Evolutionary conservation across 2,329 filamentous ascomycete species (phyloP).

Genomic region (Pseudogymnoascus destructans): DNA sequence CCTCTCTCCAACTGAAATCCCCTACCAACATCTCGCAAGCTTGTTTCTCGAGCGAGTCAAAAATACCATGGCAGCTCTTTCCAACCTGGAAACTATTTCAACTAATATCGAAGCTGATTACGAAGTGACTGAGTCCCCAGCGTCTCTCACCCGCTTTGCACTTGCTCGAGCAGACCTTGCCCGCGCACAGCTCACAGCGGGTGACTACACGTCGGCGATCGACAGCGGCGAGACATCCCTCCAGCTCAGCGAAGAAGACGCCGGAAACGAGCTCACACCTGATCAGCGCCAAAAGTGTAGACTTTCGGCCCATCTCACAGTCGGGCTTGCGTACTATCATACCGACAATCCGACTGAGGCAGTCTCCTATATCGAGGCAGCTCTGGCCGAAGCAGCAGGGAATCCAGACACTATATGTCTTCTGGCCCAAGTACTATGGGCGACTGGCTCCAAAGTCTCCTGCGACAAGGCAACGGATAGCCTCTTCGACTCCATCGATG

Average conservation of each 20-base stretch:
- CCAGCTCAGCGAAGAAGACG: conserved; percentile 61
- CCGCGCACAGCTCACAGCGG: conserved; percentile 62
- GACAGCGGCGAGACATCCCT: conserved; percentile 73
- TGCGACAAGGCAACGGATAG: conserved; percentile 64
- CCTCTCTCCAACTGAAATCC: conserved; percentile 56
- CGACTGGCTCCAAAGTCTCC: conserved; percentile 63
- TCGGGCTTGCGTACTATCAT: conserved; percentile 73
- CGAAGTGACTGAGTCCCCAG: conserved; percentile 65
- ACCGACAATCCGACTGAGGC: conserved; percentile 51
- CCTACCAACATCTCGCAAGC: conserved; percentile 64
- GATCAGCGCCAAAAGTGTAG: conserved; percentile 57
- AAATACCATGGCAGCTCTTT: conserved; percentile 51
- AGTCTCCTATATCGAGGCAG: conserved; percentile 66
- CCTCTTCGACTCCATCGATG: conserved; percentile 68
- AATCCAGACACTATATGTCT: conserved; percentile 79
- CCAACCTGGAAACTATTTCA: conserved; percentile 53
- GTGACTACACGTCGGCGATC: conserved; percentile 52
- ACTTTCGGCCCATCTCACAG: conserved; percentile 73
- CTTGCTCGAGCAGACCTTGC: conserved; percentile 78
- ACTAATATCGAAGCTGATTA: conserved; percentile 64
- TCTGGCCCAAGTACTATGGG: conserved; percentile 86
- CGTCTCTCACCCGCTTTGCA: conserved; percentile 63
- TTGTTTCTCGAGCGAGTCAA: conserved; percentile 71
- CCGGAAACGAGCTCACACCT: conserved; percentile 49
- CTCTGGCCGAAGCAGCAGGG: conserved; percentile 60